A percentile compares a stretch with the other conserved stretches of the same genome.
phyloP scores from a whole-genome alignment of 805 yeast species.

The Candida michaelii region DNA sequence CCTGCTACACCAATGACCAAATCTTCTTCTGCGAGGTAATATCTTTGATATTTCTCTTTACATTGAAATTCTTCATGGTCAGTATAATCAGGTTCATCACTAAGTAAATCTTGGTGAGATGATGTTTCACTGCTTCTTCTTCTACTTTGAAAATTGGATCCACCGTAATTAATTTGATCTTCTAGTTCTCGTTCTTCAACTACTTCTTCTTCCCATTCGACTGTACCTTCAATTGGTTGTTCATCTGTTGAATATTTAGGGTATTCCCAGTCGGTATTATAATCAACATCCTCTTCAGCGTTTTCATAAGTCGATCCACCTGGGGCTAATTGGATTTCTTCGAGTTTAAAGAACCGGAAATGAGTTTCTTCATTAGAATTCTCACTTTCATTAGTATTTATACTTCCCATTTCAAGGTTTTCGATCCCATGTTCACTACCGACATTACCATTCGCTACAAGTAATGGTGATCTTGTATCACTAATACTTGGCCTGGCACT shows the following conservation, averaged over 20 bases:
- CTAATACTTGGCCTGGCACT: constrained; percentile 11
- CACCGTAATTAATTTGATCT: constrained; percentile 11
- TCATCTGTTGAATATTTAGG: constrained; percentile 48
- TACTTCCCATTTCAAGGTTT: constrained; percentile 33
- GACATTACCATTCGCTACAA: constrained; percentile 16
- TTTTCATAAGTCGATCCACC: constrained; percentile 79
- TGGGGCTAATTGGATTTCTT: constrained; percentile 82
- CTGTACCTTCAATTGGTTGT: constrained; percentile 8
- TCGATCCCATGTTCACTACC: constrained; percentile 4
- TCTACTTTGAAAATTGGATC: constrained; percentile 15
- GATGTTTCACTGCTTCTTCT: constrained; percentile 11
- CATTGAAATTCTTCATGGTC: constrained; percentile 19
- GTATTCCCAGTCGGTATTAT: constrained; percentile 73
- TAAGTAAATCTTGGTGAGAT: constrained; percentile 16
- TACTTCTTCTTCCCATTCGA: constrained; percentile 10
- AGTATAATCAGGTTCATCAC: constrained; percentile 11
- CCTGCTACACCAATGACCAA: constrained; percentile 94
- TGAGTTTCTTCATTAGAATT: constrained; percentile 39
- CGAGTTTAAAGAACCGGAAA: constrained; percentile 80
- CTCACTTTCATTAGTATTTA: constrained; percentile 34
- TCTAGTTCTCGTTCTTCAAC: constrained; percentile 7
- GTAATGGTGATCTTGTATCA: constrained; percentile 31
- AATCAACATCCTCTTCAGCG: constrained; percentile 58
- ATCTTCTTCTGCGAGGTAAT: constrained; percentile 94
- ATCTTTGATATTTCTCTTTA: constrained; percentile 59